Conservation (phyloP, 805 yeast genomes). For the Dipodascopsis uninucleata region DNA sequence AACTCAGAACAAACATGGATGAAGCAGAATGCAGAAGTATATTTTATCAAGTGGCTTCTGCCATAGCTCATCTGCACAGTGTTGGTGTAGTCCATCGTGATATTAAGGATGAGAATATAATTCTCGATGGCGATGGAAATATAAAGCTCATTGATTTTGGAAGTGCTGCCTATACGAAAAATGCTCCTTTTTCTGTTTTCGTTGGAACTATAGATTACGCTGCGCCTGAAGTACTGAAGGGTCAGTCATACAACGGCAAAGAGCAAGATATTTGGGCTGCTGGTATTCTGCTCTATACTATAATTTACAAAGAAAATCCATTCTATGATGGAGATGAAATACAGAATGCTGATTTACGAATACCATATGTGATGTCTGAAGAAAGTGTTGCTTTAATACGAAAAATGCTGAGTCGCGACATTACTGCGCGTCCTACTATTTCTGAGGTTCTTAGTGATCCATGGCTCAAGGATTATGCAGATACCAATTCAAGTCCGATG, state of each 20-base stretch:
- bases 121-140: slow-evolving; percentile 71
- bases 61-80: slow-evolving; percentile 74
- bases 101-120: slow-evolving; percentile 90
- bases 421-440: slow-evolving; percentile 67
- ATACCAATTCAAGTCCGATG: no score
- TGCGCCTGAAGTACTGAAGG: slow-evolving; percentile 91
- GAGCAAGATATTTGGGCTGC: slow-evolving; percentile 98
- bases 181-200: slow-evolving; percentile 95
- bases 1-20: slow-evolving; percentile 73
- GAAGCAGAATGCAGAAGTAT: slow-evolving; percentile 76
- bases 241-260: slow-evolving; percentile 83
- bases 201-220: slow-evolving; percentile 98
- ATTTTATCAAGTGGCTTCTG: slow-evolving; percentile 73
- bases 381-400: slow-evolving; percentile 60
- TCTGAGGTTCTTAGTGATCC: slow-evolving; percentile 61
- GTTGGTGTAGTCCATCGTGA: slow-evolving; percentile 92
- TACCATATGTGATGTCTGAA: slow-evolving; percentile 61
- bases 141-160: slow-evolving; percentile 93
- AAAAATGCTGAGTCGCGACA: slow-evolving; percentile 64
- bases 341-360: slow-evolving; percentile 77
- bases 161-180: slow-evolving; percentile 82
- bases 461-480: slow-evolving; percentile 57
- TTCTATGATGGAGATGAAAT: slow-evolving; percentile 94
- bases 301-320: slow-evolving; percentile 91
- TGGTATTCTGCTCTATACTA: slow-evolving; percentile 84